Evolutionary conservation across 2,329 filamentous ascomycete genomes (phyloP).

Genomic region (Phoma herbarum): DNA sequence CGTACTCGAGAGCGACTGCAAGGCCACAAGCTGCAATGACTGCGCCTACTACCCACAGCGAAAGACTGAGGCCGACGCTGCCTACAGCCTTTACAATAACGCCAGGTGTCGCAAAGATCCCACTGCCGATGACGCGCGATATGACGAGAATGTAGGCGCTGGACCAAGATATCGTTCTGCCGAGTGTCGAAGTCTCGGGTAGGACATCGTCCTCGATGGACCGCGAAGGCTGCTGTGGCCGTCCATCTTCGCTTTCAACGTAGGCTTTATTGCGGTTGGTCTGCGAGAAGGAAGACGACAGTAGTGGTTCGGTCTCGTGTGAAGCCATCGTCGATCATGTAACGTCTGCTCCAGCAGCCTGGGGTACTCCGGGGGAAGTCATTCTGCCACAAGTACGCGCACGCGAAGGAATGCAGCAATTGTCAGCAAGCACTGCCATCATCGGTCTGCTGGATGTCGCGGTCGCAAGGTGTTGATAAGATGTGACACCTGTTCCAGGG

Average conservation of each 20-base stretch:
- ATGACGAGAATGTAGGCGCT: conserved; percentile 74
- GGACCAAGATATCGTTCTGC: conserved; percentile 68
- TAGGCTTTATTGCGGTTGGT: conserved; percentile 30
- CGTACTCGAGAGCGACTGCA: conserved; percentile 71
- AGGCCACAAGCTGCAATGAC: conserved; percentile 69
- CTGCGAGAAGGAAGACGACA: conserved; percentile 27
- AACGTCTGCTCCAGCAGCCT: conserved; percentile 1
- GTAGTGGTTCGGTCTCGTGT: conserved; percentile 33
- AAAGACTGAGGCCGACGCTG: conserved; percentile 69
- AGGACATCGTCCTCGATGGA: conserved; percentile 66
- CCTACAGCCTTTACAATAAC: conserved; percentile 72
- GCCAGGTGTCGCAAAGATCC: conserved; percentile 76
- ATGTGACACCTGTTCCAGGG: conserved; percentile 8
- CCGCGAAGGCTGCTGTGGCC: conserved; percentile 25
- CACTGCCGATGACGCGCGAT: conserved; percentile 73
- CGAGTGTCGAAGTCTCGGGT: conserved; percentile 66
- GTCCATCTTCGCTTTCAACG: conserved; percentile 28
- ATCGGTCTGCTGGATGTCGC: conserved; percentile 5
- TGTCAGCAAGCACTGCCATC: conserved; percentile 41
- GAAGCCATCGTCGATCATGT: conserved; percentile 27
- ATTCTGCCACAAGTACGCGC: neutral
- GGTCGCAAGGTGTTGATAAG: conserved; percentile 1
- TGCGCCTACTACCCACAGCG: conserved; percentile 71
- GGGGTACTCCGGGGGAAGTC: neutral
- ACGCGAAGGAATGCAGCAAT: conserved; percentile 22